These are phyloP conservation scores for Pseudocercospora eumusae DNA, from an alignment of 2,329 filamentous ascomycete genomes.

Conservation along the genomic window DNA sequence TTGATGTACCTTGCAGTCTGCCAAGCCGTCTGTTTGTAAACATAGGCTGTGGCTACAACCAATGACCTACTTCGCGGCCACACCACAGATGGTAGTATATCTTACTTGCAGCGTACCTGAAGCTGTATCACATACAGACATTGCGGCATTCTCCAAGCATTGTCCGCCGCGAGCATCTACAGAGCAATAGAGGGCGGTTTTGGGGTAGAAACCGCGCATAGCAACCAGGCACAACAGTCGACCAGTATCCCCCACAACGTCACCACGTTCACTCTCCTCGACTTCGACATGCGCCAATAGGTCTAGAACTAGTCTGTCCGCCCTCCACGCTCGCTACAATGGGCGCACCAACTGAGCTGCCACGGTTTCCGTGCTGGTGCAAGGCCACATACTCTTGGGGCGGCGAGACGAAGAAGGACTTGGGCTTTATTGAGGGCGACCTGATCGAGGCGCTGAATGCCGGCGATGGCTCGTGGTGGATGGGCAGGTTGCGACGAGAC, in stretches of 20 bases:
- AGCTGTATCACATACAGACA: background rate
- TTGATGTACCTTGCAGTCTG: background rate
- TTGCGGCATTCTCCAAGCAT: background rate
- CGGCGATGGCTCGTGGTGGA: constrained; percentile 98
- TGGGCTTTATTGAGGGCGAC: constrained; percentile 96
- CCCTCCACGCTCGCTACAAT: constrained; percentile 15
- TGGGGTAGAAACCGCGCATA: background rate
- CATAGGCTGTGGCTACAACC: background rate
- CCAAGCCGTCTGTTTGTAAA: constrained; percentile 2
- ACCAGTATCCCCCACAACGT: constrained; percentile 5
- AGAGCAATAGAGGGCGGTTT: background rate
- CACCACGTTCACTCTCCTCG: background rate
- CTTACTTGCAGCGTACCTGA: background rate
- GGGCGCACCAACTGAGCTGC: constrained; percentile 26
- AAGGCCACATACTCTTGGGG: constrained; percentile 46
- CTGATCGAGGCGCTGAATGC: constrained; percentile 97
- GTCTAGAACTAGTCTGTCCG: no score
- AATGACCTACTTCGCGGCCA: constrained; percentile 1
- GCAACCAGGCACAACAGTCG: constrained; percentile 8
- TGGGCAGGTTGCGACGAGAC: constrained; percentile 85
- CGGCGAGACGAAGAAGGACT: constrained; percentile 75
- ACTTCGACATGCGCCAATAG: constrained; percentile 17
- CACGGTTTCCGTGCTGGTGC: constrained; percentile 45
- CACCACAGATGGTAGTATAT: background rate
- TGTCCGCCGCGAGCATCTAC: background rate